Evolutionary conservation across 805 yeast genomes (phyloP).

Genomic region (Yarrowia porcina): DNA sequence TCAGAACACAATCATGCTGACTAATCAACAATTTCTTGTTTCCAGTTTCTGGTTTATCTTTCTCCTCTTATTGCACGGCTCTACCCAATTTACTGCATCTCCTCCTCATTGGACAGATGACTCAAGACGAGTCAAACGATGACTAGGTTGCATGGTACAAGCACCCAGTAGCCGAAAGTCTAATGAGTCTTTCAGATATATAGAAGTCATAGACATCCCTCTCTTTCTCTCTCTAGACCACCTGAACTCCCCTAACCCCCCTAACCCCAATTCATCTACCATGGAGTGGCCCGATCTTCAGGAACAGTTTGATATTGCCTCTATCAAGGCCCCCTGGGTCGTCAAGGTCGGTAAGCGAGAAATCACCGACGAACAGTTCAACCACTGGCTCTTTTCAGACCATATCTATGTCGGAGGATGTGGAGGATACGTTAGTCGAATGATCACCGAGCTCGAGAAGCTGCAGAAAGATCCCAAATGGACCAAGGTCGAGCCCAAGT

Average conservation of each 20-base stretch:
- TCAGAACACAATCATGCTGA: no score
- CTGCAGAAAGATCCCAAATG: not conserved
- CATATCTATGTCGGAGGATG: conserved; percentile 16
- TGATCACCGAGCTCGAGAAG: conserved; percentile 1
- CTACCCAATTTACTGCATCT: not conserved
- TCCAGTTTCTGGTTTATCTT: no score
- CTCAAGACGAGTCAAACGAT: conserved; percentile 13
- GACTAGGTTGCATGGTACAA: conserved; percentile 20
- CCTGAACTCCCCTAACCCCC: not conserved
- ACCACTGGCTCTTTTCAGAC: conserved; percentile 22
- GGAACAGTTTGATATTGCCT: conserved; percentile 6
- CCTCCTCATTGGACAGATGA: conserved; percentile 18
- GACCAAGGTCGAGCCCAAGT: conserved; percentile 11
- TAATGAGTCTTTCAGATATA: conserved; percentile 3
- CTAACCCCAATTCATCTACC: no score
- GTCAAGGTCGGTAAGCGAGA: conserved; percentile 14
- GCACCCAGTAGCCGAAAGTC: conserved; percentile 11
- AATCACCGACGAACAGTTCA: conserved; percentile 5
- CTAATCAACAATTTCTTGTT: no score
- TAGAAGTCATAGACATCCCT: not conserved
- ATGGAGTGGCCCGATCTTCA: conserved; percentile 22
- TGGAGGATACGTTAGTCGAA: not conserved
- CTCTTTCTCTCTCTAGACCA: not conserved
- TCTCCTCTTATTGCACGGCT: no score
- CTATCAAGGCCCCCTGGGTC: conserved; percentile 16